These are phyloP conservation scores for Penicillium thymicola DNA, from an alignment of 2,329 filamentous ascomycete species.

Conservation along the genomic window DNA sequence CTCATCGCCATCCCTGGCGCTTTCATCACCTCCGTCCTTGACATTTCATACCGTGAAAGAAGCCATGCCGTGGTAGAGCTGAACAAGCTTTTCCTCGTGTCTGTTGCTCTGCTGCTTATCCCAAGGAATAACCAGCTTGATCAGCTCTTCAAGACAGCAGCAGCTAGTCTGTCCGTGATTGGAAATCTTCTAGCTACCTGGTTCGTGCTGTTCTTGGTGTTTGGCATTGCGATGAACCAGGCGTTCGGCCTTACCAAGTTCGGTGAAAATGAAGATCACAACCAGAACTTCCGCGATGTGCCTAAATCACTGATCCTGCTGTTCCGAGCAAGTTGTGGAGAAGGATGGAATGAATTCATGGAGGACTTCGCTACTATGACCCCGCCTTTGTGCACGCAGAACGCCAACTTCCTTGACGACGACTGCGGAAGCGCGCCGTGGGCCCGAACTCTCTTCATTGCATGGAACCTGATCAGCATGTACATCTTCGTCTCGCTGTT, in stretches of 20 bases:
- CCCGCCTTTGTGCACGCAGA: conserved; percentile 75
- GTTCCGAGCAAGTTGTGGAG: conserved; percentile 88
- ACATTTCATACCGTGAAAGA: conserved; percentile 53
- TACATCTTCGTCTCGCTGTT: conserved; percentile 99
- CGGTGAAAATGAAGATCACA: conserved; percentile 65
- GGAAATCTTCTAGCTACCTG: conserved; percentile 91
- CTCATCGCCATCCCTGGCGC: conserved; percentile 75
- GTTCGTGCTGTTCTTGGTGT: conserved; percentile 95
- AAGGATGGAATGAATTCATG: conserved; percentile 97
- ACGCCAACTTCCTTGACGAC: conserved; percentile 71
- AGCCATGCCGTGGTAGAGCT: conserved; percentile 67
- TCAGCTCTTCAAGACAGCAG: conserved; percentile 97
- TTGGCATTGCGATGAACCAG: conserved; percentile 93
- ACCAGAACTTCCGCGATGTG: conserved; percentile 89
- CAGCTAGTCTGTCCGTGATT: conserved; percentile 86
- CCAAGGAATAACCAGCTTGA: conserved; percentile 95
- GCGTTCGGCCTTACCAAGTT: conserved; percentile 94
- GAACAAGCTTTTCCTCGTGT: conserved; percentile 92
- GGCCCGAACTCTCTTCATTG: conserved; percentile 85
- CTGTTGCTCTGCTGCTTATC: conserved; percentile 84
- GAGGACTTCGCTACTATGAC: conserved; percentile 83
- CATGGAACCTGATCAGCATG: conserved; percentile 99
- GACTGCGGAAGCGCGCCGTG: conserved; percentile 91
- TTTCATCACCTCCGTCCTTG: conserved; percentile 75
- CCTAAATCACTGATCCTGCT: conserved; percentile 90